These are phyloP conservation scores for Dichomitus squalens DNA, from an alignment of 1,284 basidiomycete species.

Conservation along the genomic window DNA sequence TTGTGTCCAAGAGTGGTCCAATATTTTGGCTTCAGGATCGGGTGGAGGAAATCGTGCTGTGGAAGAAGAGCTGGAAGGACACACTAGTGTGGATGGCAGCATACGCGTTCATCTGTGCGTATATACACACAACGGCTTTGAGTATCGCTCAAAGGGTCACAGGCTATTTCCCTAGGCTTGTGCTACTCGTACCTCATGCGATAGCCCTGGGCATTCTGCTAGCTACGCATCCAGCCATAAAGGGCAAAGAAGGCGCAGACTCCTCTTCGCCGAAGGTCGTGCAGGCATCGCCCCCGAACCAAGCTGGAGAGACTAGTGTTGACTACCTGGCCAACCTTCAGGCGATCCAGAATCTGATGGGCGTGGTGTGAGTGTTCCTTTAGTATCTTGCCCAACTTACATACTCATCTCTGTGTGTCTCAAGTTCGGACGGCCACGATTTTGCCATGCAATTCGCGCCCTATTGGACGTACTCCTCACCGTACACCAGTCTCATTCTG, in stretches of 20 bases:
- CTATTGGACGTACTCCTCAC: conserved; percentile 51
- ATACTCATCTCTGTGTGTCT: neutral
- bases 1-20: conserved; percentile 65
- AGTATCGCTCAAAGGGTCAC: neutral
- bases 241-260: conserved; percentile 12
- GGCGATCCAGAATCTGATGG: conserved; percentile 83
- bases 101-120: conserved; percentile 73
- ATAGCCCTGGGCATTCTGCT: conserved; percentile 59
- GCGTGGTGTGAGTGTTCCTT: conserved; percentile 54
- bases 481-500: conserved; percentile 57
- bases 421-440: conserved; percentile 50
- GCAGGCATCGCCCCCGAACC: conserved; percentile 41
- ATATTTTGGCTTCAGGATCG: conserved; percentile 81
- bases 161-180: conserved; percentile 71
- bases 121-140: neutral
- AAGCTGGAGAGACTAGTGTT: conserved; percentile 52
- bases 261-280: conserved; percentile 22
- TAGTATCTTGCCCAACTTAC: neutral
- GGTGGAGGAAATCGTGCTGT: conserved; percentile 71
- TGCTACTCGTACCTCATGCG: conserved; percentile 66
- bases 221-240: conserved; percentile 50
- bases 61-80: conserved; percentile 69
- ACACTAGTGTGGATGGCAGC: conserved; percentile 67
- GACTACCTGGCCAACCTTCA: conserved; percentile 81
- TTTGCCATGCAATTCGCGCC: conserved; percentile 36